Base-by-base conservation (phyloP, 495 filamentous ascomycete genomes). In the Tuber melanosporum region DNA sequence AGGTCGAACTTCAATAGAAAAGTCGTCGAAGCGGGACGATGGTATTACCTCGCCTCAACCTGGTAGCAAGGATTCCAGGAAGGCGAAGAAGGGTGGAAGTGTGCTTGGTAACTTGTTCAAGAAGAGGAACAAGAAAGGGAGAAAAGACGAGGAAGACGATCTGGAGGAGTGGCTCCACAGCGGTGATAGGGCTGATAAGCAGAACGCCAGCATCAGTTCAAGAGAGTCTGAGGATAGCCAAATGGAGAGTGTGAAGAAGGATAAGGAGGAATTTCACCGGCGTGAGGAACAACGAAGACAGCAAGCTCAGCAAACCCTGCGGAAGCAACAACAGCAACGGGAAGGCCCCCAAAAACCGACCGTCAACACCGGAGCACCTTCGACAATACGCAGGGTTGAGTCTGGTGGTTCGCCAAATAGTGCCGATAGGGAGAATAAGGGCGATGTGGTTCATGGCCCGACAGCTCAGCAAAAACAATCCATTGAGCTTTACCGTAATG, bases 71-170 rank as follows among this genome's bases (percentile, higher is more conserved):
- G 91, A 94, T 72, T 93, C 92, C 84, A 96, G 93, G 83, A 91
- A 92, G 70, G 95, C 95, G 82, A 92, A 97, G 75, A 97, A 97
- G 87, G 97, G 95, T 83, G 87, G 90, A 20, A 92, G 94, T 71
- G 97, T 95, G 85, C 90, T 99, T 71, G 94, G 94, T 81, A 94
- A 94, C 62, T 88, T 98, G 80, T 99, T 99, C 88, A 98, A 97
- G 82, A 97, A 96, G 81, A 93, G 97, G 78, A 97, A 94, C 87
- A 98, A 93, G 83, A 86, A 86, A 74, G 92, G 91, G 79, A 84
- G 87, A 69, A 86, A 87, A 14, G 92, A 93, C 72, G 90, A 92
- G 70, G 92, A 92, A 73, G 86, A 88, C 15, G 91, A 93, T 70
- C 39, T 82, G 39, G 77, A 81, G 69, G 82, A 83, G 22, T 74